Percentiles rank a stretch among this genome's conserved stretches.
These are phyloP conservation scores for Fusarium sp. DNA, from an alignment of 2,329 filamentous ascomycete genomes.

Conservation along the genomic window DNA sequence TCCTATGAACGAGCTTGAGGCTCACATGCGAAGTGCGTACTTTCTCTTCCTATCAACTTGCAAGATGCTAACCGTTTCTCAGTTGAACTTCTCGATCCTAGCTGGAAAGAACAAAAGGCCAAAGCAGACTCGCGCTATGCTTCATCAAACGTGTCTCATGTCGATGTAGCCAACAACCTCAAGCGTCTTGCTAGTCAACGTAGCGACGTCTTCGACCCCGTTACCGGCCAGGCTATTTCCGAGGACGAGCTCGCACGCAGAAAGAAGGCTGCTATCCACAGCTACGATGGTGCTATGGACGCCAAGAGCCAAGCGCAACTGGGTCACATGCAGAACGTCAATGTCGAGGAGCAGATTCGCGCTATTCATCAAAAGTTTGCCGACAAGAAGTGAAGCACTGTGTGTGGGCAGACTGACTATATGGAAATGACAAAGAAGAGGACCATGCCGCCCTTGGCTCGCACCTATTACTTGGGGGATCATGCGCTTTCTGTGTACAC, in stretches of 20 bases:
- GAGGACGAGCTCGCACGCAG: constrained; percentile 78
- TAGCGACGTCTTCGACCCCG: constrained; percentile 83
- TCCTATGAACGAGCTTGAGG: constrained; percentile 84
- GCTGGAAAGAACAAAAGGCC: constrained; percentile 94
- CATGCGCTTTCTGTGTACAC: constrained; percentile 2
- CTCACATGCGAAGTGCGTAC: constrained; percentile 84
- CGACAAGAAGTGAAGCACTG: constrained; percentile 47
- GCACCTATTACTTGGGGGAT: not conserved
- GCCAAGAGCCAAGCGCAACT: constrained; percentile 63
- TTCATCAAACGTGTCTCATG: constrained; percentile 85
- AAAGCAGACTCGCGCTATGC: constrained; percentile 86
- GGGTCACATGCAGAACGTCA: constrained; percentile 71
- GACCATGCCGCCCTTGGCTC: not conserved
- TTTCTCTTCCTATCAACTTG: not conserved
- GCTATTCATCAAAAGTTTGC: constrained; percentile 66
- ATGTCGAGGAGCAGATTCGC: constrained; percentile 86
- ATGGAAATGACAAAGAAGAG: constrained; percentile 10
- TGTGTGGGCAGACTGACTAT: not conserved
- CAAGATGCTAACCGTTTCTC: constrained; percentile 49
- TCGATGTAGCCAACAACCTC: constrained; percentile 90
- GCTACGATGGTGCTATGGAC: constrained; percentile 73
- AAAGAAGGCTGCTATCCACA: constrained; percentile 74
- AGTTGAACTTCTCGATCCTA: constrained; percentile 92
- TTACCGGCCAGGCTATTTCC: constrained; percentile 72
- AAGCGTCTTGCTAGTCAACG: constrained; percentile 93